Evolutionary conservation across 176 grass and related monocot genomes (phyloP).

Genomic region (Calamus simplicifolius): DNA sequence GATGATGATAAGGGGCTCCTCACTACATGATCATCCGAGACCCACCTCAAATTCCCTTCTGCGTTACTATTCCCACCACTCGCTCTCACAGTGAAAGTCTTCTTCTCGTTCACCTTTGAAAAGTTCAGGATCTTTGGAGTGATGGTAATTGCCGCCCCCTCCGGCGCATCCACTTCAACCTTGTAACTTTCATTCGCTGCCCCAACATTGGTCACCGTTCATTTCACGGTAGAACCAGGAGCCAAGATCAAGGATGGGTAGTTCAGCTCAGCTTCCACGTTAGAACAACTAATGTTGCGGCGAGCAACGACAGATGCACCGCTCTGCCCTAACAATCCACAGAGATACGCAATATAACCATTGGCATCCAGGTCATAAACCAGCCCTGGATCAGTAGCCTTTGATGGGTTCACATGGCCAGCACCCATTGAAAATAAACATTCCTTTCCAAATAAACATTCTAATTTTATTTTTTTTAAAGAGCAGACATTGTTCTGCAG

Average conservation of each 20-base stretch:
- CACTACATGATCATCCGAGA: conserved; percentile 14
- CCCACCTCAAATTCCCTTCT: conserved; percentile 17
- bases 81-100: conserved; percentile 14
- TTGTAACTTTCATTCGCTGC: conserved; percentile 1
- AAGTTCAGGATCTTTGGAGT: conserved; percentile 9
- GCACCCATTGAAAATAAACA: too few relatives aligned
- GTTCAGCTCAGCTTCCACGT: conserved; percentile 19
- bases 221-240: not conserved
- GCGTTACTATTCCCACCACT: not conserved
- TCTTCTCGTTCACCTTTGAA: conserved; percentile 15
- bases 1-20: conserved; percentile 17
- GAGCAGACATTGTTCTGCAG: too few relatives aligned
- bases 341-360: conserved; percentile 18
- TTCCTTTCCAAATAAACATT: too few relatives aligned
- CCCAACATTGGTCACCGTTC: conserved; percentile 29
- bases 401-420: too few relatives aligned
- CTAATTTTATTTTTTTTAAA: too few relatives aligned
- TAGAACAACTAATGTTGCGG: conserved; percentile 33
- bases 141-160: conserved; percentile 4
- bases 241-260: conserved; percentile 16
- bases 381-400: not conserved
- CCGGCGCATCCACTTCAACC: conserved; percentile 7
- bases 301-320: conserved; percentile 44
- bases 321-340: conserved; percentile 38
- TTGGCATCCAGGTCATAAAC: conserved; percentile 14